These are phyloP conservation scores for Phaseolus coccineus DNA, from an alignment of 331 rosid species.

Conservation along the genomic window DNA sequence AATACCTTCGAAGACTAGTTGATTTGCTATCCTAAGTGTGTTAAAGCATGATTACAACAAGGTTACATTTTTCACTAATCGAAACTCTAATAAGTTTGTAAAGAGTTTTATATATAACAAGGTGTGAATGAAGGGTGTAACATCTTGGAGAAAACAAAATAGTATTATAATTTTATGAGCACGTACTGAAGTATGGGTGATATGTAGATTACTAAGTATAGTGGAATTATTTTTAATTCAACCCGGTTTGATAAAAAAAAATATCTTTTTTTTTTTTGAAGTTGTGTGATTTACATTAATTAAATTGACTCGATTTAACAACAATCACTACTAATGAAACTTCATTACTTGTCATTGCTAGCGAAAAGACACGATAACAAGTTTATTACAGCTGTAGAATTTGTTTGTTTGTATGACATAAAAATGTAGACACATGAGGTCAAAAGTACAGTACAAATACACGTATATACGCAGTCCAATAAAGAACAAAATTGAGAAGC, in stretches of 20 bases:
- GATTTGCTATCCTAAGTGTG: too few species aligned
- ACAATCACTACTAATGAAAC: neutral
- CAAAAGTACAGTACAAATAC: too few species aligned
- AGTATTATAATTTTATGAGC: too few species aligned
- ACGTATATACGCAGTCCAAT: neutral
- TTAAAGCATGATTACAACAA: neutral
- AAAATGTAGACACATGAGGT: neutral
- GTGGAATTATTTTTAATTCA: neutral
- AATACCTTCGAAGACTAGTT: too few species aligned
- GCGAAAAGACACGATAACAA: neutral
- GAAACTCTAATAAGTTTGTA: neutral
- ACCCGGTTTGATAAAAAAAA: neutral
- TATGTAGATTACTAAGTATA: neutral
- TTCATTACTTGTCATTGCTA: slow-evolving; percentile 17
- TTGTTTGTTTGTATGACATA: neutral
- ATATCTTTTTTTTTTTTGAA: neutral
- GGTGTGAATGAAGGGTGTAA: too few species aligned
- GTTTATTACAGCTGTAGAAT: neutral
- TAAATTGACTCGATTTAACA: neutral
- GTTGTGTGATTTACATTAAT: neutral
- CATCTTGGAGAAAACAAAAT: too few species aligned
- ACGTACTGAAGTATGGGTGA: too few species aligned
- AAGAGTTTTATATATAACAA: too few species aligned
- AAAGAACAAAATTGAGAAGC: slow-evolving; percentile 17
- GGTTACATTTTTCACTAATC: neutral